phyloP scores from a whole-genome alignment of 108 stramenopile species.

The Nitzschia putrida region DNA sequence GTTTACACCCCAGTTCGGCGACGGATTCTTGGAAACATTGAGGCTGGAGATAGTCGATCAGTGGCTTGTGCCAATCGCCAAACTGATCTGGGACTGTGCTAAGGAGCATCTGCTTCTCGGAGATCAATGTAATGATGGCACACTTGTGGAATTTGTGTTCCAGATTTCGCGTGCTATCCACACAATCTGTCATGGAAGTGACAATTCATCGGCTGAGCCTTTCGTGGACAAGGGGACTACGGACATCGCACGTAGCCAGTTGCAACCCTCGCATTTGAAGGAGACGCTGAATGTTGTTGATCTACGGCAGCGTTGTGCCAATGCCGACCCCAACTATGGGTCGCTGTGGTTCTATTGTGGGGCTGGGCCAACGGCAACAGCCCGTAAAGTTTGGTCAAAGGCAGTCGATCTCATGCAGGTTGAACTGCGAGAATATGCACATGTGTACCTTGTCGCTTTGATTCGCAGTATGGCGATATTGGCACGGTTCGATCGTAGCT shows the following conservation, averaged over 20 bases:
- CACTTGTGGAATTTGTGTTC: slow-evolving; percentile 26
- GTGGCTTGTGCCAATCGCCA: slow-evolving; percentile 68
- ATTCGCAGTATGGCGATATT: slow-evolving; percentile 61
- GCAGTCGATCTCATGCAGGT: slow-evolving; percentile 55
- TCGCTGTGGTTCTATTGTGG: slow-evolving; percentile 93
- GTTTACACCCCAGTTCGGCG: slow-evolving; percentile 98
- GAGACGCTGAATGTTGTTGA: slow-evolving; percentile 61
- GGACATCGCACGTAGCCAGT: slow-evolving; percentile 20
- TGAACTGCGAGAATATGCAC: slow-evolving; percentile 54
- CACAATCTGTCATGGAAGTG: slow-evolving; percentile 6
- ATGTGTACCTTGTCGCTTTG: slow-evolving; percentile 69
- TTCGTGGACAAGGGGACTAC: slow-evolving; percentile 34
- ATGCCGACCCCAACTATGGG: slow-evolving; percentile 98
- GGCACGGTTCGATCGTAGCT: slow-evolving; percentile 34
- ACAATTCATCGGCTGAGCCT: slow-evolving; percentile 1
- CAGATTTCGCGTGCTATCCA: slow-evolving; percentile 18
- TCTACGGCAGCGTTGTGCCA: slow-evolving; percentile 83
- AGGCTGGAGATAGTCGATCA: slow-evolving; percentile 70
- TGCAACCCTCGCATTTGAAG: slow-evolving; percentile 40
- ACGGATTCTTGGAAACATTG: slow-evolving; percentile 88
- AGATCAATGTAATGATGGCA: slow-evolving; percentile 4
- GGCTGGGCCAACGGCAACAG: slow-evolving; percentile 77
- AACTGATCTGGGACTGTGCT: slow-evolving; percentile 45
- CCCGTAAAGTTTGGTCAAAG: slow-evolving; percentile 60
- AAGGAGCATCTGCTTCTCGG: slow-evolving; percentile 14